Evolutionary conservation across 495 filamentous ascomycete genomes (phyloP), one percentile per base, ranked within the genome.

Genomic region (Annulohypoxylon bovei): DNA sequence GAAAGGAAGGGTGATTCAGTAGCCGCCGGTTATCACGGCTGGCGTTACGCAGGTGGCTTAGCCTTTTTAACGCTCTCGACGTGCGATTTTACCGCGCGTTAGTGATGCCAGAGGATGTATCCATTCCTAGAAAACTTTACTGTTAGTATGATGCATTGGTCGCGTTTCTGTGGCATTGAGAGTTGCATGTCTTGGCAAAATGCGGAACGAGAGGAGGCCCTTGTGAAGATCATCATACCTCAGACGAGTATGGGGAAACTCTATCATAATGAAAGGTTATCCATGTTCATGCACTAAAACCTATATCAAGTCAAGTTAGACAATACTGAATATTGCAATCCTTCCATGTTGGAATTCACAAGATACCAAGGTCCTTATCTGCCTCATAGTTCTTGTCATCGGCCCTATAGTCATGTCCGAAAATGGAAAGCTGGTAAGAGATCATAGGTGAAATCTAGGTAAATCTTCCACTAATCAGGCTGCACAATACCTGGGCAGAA

Each of bases 31-130:
- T n/a, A 57, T 11, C 6, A 50, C 40, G 20, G 27, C 27, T 30
- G 35, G 61, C 35, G 33, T 37, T 42, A 46, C 42, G 46, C 20
- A 28, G 32, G 25, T 33, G 33, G 55, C 46, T 50, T 47, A 32
- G 42, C 6, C 22, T n/a, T 32, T 27, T 30, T 27, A 20, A 30
- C 27, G 23, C 18, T 9, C 9, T 16, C n/a, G 7, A 39, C 5
- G 5, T 18, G n/a, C 6, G 28, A 33, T 20, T 53, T 65, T 58
- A 46, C 62, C 62, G 62, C 62, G 62, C 62, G 62, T 42, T 32
- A 65, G 40, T n/a, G 8, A n/a, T 23, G 46, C 42, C 5, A 11
- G 4, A 46, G 42, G 22, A 28, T 52, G 5, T 49, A 6, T 27
- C 11, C 16, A 49, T 25, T 14, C 46, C 12, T 23, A 49, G 46